These are phyloP conservation scores for Puccinia coronata DNA, from an alignment of 1,284 basidiomycete species.

Conservation along the genomic window DNA sequence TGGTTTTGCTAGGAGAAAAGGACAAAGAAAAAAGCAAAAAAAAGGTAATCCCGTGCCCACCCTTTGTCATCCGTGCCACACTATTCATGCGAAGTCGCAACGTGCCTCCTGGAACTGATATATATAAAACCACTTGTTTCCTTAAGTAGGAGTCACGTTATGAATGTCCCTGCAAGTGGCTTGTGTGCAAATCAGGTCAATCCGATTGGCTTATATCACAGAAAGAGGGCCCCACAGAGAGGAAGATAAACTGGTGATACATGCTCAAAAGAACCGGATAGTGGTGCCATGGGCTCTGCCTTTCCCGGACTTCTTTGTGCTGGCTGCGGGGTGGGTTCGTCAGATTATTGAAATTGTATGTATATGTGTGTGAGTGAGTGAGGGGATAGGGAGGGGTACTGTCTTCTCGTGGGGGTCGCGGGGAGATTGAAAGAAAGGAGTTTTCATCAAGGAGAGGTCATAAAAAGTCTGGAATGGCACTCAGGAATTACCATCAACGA, in stretches of 20 bases:
- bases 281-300: conserved; percentile 1
- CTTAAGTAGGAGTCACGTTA: too few relatives aligned
- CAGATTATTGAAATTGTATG: not conserved
- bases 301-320: conserved; percentile 3
- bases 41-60: not conserved
- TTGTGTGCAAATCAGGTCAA: conserved; percentile 24
- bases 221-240: not conserved
- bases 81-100: not conserved
- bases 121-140: not conserved
- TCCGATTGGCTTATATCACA: not conserved
- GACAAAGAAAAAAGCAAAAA: not conserved
- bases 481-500: conserved; percentile 11
- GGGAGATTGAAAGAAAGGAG: not conserved
- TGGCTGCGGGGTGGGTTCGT: not conserved
- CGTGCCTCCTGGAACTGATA: not conserved
- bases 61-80: not conserved
- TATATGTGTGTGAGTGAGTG: too few relatives aligned
- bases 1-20: not conserved
- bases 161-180: conserved; percentile 14
- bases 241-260: not conserved
- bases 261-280: not conserved
- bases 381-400: too few relatives aligned
- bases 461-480: not conserved
- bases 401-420: not conserved
- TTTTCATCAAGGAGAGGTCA: not conserved